Base-by-base conservation (phyloP, 202 grass and related monocot genomes). In the Carex arenaria region DNA sequence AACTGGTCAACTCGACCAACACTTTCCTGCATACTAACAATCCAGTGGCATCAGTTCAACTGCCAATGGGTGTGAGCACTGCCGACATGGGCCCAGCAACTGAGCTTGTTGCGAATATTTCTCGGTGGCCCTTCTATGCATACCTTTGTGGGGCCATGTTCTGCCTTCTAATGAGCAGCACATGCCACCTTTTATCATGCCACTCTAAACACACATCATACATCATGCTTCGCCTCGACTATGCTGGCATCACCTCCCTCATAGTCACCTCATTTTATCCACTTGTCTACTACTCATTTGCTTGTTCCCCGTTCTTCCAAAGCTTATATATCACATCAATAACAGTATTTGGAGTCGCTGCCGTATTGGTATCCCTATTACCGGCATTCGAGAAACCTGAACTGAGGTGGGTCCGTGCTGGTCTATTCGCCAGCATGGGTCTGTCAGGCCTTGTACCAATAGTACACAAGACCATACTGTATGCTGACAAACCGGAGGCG, bases 181-280 rank as follows among this genome's bases (percentile, higher is more conserved):
- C 66, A 61, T 97, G 92, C 82, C 94, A 97, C 85, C 89, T 97
- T 6, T 80, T 97, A 32, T 69, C 90, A 2, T 97, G 94, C 85
- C 94, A 97, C 68, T 94, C 94, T 12, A 82, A 84, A 74, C 90
- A 86, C 69, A 79, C 87, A 28, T 85, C 78, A 84, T 94, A 92
- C 89, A 40, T 93, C 68, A 79, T 97, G 82, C 92, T 93, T 89
- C 92, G 92, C 19, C 90, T 97, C 3, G 94, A 97, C 75, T 97
- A 97, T 69, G 92, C 90, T 7, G 94, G 92, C 76, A 97, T 97
- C 84, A 85, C 87, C 0, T 76, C 85, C 17, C 92, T 97, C 85
- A 97, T 97, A 72, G 90, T 91, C 84, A 94, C 90, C 73, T 97
- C 92, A 76, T 97, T 97, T 84, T 94, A 94, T 88, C 94, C 94